Base-by-base conservation (phyloP, 2,329 filamentous ascomycete genomes). In the Fusarium sarcochroum region DNA sequence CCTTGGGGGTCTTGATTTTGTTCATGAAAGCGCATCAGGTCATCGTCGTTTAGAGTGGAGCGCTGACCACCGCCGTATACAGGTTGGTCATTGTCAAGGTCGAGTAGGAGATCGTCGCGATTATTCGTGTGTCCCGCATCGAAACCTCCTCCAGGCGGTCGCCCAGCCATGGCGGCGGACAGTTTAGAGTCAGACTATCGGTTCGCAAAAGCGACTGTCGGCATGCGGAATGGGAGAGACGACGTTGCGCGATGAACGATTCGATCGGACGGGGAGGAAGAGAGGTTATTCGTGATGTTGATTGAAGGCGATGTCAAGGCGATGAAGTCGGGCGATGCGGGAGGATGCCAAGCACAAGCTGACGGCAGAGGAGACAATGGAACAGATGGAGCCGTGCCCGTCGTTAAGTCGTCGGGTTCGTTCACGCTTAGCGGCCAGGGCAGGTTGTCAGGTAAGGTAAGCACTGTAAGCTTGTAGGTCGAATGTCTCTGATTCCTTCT, bases 21-120 rank as follows among this genome's bases (percentile, higher is more conserved):
- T 75, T 91, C 87, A 81, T 93, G 94, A 69, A 89, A 89, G 77
- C 89, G 87, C 76, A 95, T 83, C 47, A 97, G 84, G 70, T 94
- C 90, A 71, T 97, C 91, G 78, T 97, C 94, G 78, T 91, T 91
- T 64, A 92, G 83, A n/a, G 91, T 88, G 49, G 94, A 91, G 59
- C 89, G 88, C 78, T 94, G 91, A 67, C 93, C 93, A 70, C 86
- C 86, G 78, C 87, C 89, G 80, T 98, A 97, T 61, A 86, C 78
- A 53, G 91, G 89, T 71, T 90, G 88, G 59, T 90, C 86, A 75
- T 91, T 89, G 74, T 92, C 89, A 69, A 93, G 84, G 78, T 94
- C 92, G 77, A 94, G 89, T 59, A 94, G 85, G 64, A 93, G 86
- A 76, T 90, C 86, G 76, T 88, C 81, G 73, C 78, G 80, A 73